phyloP scores from a whole-genome alignment of 495 filamentous ascomycete genomes.

The Trichoderma orchidacearum region DNA sequence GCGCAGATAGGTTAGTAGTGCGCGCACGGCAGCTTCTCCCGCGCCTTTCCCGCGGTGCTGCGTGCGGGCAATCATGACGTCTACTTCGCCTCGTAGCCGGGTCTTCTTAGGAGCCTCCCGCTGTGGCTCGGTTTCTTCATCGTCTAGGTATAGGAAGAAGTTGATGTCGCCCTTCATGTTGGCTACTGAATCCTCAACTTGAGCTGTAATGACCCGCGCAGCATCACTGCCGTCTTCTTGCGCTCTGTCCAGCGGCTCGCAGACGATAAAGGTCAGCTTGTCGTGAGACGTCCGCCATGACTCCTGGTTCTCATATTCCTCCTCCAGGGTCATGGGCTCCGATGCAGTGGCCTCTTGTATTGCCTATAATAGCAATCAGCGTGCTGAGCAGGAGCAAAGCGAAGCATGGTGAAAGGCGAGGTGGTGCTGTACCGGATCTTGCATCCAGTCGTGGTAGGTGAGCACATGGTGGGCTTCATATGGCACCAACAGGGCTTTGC shows the following conservation, averaged over 20 bases:
- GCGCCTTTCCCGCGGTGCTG: constrained; percentile 45
- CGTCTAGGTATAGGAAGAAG: constrained; percentile 49
- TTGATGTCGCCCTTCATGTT: constrained; percentile 81
- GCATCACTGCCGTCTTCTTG: constrained; percentile 9
- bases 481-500: constrained; percentile 59
- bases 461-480: constrained; percentile 72
- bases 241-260: constrained; percentile 24
- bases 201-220: not conserved
- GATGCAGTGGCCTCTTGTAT: constrained; percentile 77
- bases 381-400: not conserved
- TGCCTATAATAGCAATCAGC: constrained; percentile 29
- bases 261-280: constrained; percentile 63
- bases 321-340: constrained; percentile 58
- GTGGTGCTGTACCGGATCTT: constrained; percentile 48
- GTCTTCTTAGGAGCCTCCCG: not conserved
- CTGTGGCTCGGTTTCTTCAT: not conserved
- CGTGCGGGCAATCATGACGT: constrained; percentile 72
- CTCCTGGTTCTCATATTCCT: constrained; percentile 77
- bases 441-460: constrained; percentile 82
- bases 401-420: not conserved
- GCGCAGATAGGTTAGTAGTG: constrained; percentile 54
- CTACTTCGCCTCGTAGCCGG: constrained; percentile 48
- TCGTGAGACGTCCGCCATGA: constrained; percentile 66
- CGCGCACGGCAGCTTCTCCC: constrained; percentile 48
- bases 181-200: constrained; percentile 27